A percentile compares a stretch with the other conserved stretches of the same genome.
These are phyloP conservation scores for Blastomyces silverae DNA, from an alignment of 2,329 filamentous ascomycete genomes.

Conservation along the genomic window DNA sequence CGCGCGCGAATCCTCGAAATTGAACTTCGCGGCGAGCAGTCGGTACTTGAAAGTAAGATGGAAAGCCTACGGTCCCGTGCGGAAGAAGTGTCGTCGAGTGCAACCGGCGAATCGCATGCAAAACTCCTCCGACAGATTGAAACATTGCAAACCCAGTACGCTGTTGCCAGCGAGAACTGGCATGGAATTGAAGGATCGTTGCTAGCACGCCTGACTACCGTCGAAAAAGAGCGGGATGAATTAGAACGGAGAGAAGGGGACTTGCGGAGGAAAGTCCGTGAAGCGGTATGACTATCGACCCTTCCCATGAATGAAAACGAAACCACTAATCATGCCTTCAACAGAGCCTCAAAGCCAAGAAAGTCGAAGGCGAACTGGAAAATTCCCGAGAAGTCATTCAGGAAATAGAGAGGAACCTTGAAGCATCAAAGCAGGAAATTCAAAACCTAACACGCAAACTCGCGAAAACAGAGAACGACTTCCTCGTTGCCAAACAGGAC, in stretches of 20 bases:
- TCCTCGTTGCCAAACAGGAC: conserved; percentile 53
- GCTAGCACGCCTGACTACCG: conserved; percentile 63
- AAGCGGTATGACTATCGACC: conserved; percentile 55
- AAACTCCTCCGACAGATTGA: conserved; percentile 92
- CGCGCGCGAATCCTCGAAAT: conserved; percentile 60
- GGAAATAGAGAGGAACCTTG: conserved; percentile 51
- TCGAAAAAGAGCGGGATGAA: conserved; percentile 91
- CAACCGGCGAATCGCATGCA: conserved; percentile 72
- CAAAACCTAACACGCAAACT: conserved; percentile 40
- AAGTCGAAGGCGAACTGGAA: conserved; percentile 77
- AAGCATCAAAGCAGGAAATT: conserved; percentile 57
- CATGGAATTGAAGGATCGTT: conserved; percentile 88
- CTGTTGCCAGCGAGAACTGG: conserved; percentile 93
- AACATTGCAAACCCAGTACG: conserved; percentile 90
- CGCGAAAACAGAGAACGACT: conserved; percentile 52
- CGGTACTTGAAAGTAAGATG: conserved; percentile 75
- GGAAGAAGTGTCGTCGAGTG: conserved; percentile 81
- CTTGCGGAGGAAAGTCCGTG: conserved; percentile 79
- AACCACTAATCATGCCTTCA: conserved; percentile 26
- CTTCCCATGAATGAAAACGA: background rate
- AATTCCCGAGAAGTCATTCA: conserved; percentile 44
- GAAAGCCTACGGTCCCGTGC: conserved; percentile 78
- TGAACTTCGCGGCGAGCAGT: conserved; percentile 72
- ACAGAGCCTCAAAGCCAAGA: conserved; percentile 60
- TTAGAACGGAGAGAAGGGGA: conserved; percentile 75